Conservation (phyloP, 73 alveolate genomes). For the Uronychia binucleata region DNA sequence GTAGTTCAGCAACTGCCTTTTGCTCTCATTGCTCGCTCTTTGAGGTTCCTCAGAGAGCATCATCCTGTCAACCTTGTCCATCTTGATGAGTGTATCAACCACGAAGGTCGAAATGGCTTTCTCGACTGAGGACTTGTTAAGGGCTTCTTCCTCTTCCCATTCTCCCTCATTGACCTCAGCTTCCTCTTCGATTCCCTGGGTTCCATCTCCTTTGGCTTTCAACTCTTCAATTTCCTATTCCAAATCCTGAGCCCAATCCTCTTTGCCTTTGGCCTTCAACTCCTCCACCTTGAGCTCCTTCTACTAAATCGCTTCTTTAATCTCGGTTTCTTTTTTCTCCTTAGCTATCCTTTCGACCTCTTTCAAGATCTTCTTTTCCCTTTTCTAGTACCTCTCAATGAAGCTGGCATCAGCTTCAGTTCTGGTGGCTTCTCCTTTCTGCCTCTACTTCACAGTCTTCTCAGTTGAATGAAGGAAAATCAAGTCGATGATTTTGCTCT, state of each 20-base stretch:
- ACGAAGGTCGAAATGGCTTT: constrained; percentile 15
- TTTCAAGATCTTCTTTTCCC: constrained; percentile 1
- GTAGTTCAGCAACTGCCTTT: constrained; percentile 19
- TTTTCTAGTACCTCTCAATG: constrained; percentile 13
- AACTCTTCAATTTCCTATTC: background rate
- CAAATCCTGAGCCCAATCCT: constrained; percentile 12
- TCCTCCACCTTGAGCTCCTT: constrained; percentile 4
- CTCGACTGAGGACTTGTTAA: constrained; percentile 12
- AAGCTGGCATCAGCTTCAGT: background rate
- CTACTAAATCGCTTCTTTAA: background rate
- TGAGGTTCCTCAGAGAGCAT: background rate
- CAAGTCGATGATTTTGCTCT: constrained; percentile 25
- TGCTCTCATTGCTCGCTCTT: constrained; percentile 1
- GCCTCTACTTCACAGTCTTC: constrained; percentile 13
- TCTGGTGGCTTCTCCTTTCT: constrained; percentile 17
- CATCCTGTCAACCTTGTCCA: background rate
- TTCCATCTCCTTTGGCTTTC: background rate
- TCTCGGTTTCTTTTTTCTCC: background rate
- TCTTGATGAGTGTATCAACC: background rate
- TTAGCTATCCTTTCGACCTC: constrained; percentile 19
- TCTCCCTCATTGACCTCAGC: constrained; percentile 6
- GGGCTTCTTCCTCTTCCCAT: constrained; percentile 15
- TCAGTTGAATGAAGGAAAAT: constrained; percentile 20
- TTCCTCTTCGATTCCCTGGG: constrained; percentile 10
- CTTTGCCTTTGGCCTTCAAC: background rate